Evolutionary conservation across 345 rosid species (phyloP), one percentile per base, ranked within the genome.

Genomic region (Xanthoceras sorbifolium): DNA sequence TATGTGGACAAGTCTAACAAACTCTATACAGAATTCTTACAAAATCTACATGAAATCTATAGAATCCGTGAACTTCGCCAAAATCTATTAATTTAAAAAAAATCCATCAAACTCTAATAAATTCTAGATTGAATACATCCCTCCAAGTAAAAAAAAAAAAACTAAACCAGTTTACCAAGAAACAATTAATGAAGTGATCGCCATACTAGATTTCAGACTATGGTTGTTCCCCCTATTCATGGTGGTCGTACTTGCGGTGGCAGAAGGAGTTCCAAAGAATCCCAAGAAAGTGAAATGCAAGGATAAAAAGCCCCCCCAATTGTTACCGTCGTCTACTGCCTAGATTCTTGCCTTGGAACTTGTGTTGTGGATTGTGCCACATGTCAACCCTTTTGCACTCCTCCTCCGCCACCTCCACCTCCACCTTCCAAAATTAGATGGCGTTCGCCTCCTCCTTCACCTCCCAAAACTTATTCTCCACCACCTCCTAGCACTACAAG

Each of bases 231-330:
- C 54, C 48, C 63, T 50, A 9, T 0, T 52, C 6, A 48, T 32
- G 31, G 62, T 25, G 11, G 28, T n/a, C n/a, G n/a, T n/a, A n/a
- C n/a, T 77, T 18, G 50, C 20, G 15, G 65, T 59, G 55, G 76
- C 23, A 3, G 76, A 72, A 32, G 76, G 31, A 59, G 23, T 11
- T 36, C 36, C 76, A 38, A 36, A 38, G 10, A 72, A 72, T 67
- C 76, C 50, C 1, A 72, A 57, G 66, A 59, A 72, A 61, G 67
- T 40, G 32, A 72, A 72, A 32, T 72, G 76, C 67, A 10, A 61
- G 8, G 57, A 62, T 36, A 61, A 42, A 26, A 61, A 17, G 25
- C 38, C 10, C 9, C 18, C 67, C 38, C 6, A 12, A 0, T 40
- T 73, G 76, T 60, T 61, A 60, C 40, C 23, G 36, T 38, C 25